phyloP scores from a whole-genome alignment of 2,329 filamentous ascomycete species.

The Monosporascus sp. region DNA sequence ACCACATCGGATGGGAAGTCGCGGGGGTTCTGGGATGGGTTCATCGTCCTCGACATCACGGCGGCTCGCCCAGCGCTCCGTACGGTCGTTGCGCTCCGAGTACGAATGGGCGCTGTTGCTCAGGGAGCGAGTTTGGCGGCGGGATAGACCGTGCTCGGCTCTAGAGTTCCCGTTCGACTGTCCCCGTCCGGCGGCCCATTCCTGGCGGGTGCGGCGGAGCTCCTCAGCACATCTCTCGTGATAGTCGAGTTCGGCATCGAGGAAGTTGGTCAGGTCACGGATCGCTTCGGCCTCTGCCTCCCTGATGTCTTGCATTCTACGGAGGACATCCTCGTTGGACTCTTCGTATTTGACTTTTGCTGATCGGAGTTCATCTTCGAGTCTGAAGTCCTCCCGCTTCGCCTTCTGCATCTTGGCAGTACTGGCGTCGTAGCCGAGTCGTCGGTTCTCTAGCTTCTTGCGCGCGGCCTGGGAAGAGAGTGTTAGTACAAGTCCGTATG shows the following conservation, averaged over 20 bases:
- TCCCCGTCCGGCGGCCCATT: slow-evolving; percentile 33
- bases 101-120: slow-evolving; percentile 45
- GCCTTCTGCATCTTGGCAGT: slow-evolving; percentile 87
- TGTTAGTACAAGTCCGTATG: slow-evolving; percentile 7
- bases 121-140: slow-evolving; percentile 31
- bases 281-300: slow-evolving; percentile 83
- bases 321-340: slow-evolving; percentile 82
- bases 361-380: slow-evolving; percentile 85
- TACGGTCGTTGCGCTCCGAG: slow-evolving; percentile 33
- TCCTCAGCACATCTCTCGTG: slow-evolving; percentile 88
- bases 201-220: slow-evolving; percentile 51
- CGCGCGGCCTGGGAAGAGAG: slow-evolving; percentile 52
- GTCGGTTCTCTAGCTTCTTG: slow-evolving; percentile 88
- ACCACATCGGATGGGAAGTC: slow-evolving; percentile 40
- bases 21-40: slow-evolving; percentile 31
- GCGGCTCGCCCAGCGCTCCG: slow-evolving; percentile 23
- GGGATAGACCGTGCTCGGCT: slow-evolving; percentile 18
- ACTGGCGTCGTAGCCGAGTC: slow-evolving; percentile 86
- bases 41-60: slow-evolving; percentile 30
- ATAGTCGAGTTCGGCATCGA: slow-evolving; percentile 86
- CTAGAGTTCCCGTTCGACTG: slow-evolving; percentile 11
- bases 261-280: slow-evolving; percentile 70
- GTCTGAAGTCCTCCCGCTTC: slow-evolving; percentile 87
- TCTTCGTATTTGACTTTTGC: slow-evolving; percentile 97
- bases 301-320: slow-evolving; percentile 95